Evolutionary conservation across 805 yeast genomes (phyloP).

Genomic region (Schizosaccharomyces lindneri): DNA sequence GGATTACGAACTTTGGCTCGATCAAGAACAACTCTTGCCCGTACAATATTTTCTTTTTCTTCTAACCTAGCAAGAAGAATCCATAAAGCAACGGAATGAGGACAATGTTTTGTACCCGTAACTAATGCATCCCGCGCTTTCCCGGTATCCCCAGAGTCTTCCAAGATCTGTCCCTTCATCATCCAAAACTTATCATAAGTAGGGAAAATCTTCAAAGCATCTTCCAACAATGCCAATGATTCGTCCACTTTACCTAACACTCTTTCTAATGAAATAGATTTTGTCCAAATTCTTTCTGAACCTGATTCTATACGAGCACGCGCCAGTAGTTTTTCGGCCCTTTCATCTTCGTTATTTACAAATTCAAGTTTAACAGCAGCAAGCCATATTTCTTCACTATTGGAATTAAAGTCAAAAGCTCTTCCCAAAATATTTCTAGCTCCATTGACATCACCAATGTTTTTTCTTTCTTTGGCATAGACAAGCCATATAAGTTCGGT

Average conservation of each 20-base stretch:
- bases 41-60: constrained; percentile 20
- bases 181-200: constrained; percentile 28
- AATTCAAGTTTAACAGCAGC: constrained; percentile 47
- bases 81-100: constrained; percentile 29
- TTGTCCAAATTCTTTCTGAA: constrained; percentile 34
- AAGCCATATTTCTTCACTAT: constrained; percentile 35
- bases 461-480: constrained; percentile 39
- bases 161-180: constrained; percentile 36
- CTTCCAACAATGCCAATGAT: constrained; percentile 21
- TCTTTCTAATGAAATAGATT: constrained; percentile 29
- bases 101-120: constrained; percentile 25
- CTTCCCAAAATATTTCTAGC: constrained; percentile 30
- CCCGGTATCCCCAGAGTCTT: constrained; percentile 12
- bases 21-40: constrained; percentile 53
- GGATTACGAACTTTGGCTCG: constrained; percentile 32
- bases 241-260: constrained; percentile 14
- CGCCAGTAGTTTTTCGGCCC: constrained; percentile 18
- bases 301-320: constrained; percentile 18
- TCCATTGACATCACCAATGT: constrained; percentile 19
- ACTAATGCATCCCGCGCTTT: constrained; percentile 25
- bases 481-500: constrained; percentile 31
- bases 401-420: constrained; percentile 22
- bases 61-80: constrained; percentile 24
- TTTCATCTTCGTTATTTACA: constrained; percentile 16
- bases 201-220: constrained; percentile 27